Evolutionary conservation across 1,284 basidiomycete genomes (phyloP).

Genomic region (Cryptococcus sp.): DNA sequence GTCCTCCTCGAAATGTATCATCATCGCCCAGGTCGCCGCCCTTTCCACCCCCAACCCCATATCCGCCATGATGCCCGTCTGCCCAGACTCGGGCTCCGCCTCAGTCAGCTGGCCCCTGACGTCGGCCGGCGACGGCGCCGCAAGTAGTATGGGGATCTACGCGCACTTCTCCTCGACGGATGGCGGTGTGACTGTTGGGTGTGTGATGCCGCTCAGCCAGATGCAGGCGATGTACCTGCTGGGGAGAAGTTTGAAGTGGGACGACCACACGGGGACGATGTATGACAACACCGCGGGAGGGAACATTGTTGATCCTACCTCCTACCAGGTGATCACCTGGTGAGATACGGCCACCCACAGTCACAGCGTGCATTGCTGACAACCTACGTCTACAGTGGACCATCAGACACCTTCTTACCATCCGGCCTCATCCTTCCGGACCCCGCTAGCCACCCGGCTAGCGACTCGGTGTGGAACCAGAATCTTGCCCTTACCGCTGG

Average conservation of each 20-base stretch:
- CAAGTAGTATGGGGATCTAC: slow-evolving; percentile 30
- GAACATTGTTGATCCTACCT: slow-evolving; percentile 21
- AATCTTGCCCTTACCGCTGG: slow-evolving; percentile 9
- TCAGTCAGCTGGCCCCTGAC: slow-evolving; percentile 22
- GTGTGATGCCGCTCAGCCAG: slow-evolving; percentile 27
- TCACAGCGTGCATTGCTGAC: background rate
- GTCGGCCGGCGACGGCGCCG: slow-evolving; percentile 19
- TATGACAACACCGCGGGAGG: slow-evolving; percentile 25
- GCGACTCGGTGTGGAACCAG: slow-evolving; percentile 18
- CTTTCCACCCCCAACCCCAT: slow-evolving; percentile 20
- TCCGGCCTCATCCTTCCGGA: slow-evolving; percentile 23
- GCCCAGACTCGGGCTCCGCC: slow-evolving; percentile 6
- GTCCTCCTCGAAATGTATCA: slow-evolving; percentile 20
- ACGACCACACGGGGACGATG: slow-evolving; percentile 13
- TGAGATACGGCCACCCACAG: slow-evolving; percentile 7
- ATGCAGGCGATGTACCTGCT: slow-evolving; percentile 35
- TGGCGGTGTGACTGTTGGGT: slow-evolving; percentile 13
- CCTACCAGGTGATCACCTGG: slow-evolving; percentile 21
- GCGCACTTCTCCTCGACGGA: slow-evolving; percentile 10
- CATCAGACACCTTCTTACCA: slow-evolving; percentile 16
- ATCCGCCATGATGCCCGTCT: slow-evolving; percentile 22
- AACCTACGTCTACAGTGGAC: slow-evolving; percentile 2
- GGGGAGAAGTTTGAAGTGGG: slow-evolving; percentile 28
- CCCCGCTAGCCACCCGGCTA: slow-evolving; percentile 7
- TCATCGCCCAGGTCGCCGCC: slow-evolving; percentile 25